Evolutionary conservation across 2,329 filamentous ascomycete genomes (phyloP).

Genomic region (Botrytis cinerea): DNA sequence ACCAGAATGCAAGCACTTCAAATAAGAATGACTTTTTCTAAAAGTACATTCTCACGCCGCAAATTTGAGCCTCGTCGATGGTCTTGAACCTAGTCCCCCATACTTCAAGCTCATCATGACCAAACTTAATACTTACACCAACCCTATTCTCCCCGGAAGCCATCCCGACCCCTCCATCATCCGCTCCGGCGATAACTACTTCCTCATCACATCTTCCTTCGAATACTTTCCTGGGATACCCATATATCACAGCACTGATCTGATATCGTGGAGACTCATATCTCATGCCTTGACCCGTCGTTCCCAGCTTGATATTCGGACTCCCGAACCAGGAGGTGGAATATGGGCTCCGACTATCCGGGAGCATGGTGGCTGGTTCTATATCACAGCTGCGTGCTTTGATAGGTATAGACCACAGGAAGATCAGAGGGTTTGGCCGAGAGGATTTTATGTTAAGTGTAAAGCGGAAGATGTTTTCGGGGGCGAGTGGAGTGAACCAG

Average conservation of each 20-base stretch:
- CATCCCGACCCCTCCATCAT: constrained; percentile 44
- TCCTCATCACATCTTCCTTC: constrained; percentile 21
- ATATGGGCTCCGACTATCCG: constrained; percentile 53
- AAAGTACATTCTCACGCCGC: neutral
- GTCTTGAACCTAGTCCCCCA: neutral
- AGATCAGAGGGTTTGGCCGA: constrained; percentile 16
- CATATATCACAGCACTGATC: constrained; percentile 43
- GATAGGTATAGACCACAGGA: constrained; percentile 31
- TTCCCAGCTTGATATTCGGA: constrained; percentile 45
- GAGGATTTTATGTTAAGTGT: constrained; percentile 19
- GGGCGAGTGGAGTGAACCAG: constrained; percentile 14
- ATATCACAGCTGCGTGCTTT: constrained; percentile 47
- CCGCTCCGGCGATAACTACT: constrained; percentile 10
- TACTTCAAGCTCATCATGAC: constrained; percentile 17
- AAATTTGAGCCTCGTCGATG: neutral
- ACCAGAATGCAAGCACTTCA: neutral
- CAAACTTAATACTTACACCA: constrained; percentile 41
- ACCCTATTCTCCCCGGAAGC: constrained; percentile 49
- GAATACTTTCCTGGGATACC: constrained; percentile 17
- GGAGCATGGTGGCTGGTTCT: constrained; percentile 48
- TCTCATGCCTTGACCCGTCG: constrained; percentile 44
- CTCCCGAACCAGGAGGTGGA: constrained; percentile 43
- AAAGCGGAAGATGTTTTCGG: constrained; percentile 14
- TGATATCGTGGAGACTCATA: constrained; percentile 52
- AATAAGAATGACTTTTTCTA: neutral